Conservation (phyloP, 352 stramenopile genomes). For the Phytophthora cactorum region DNA sequence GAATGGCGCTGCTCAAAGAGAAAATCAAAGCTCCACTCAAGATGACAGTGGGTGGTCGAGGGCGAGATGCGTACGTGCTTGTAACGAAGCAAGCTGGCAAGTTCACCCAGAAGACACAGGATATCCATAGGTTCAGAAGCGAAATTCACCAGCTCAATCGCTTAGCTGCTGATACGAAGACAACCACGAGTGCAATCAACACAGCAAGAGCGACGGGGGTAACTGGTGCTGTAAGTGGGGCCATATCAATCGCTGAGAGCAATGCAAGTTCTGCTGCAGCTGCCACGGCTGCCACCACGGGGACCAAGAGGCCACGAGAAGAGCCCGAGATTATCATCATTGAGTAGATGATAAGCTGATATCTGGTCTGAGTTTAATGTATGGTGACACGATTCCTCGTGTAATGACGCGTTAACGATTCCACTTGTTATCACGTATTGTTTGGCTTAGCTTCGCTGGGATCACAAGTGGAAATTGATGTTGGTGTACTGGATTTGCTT, state of each 20-base stretch:
- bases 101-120: constrained; percentile 6
- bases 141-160: constrained; percentile 12
- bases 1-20: constrained; percentile 2
- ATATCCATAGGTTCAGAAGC: constrained; percentile 11
- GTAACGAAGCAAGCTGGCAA: constrained; percentile 11
- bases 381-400: too few relatives aligned
- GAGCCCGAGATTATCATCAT: constrained; percentile 22
- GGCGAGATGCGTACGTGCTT: constrained; percentile 7
- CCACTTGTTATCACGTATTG: too few relatives aligned
- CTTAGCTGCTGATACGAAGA: background rate
- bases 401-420: too few relatives aligned
- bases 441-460: too few relatives aligned
- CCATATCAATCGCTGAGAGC: too few relatives aligned
- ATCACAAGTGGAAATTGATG: too few relatives aligned
- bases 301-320: constrained; percentile 14
- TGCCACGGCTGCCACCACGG: background rate
- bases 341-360: constrained; percentile 4
- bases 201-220: background rate
- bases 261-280: background rate
- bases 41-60: constrained; percentile 7
- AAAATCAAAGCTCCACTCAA: constrained; percentile 17
- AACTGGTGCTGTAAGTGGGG: background rate
- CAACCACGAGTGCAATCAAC: background rate
- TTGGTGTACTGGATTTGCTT: too few relatives aligned
- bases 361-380: background rate